Base-by-base conservation (phyloP, 2,329 filamentous ascomycete genomes). In the Xylariaceae sp. region DNA sequence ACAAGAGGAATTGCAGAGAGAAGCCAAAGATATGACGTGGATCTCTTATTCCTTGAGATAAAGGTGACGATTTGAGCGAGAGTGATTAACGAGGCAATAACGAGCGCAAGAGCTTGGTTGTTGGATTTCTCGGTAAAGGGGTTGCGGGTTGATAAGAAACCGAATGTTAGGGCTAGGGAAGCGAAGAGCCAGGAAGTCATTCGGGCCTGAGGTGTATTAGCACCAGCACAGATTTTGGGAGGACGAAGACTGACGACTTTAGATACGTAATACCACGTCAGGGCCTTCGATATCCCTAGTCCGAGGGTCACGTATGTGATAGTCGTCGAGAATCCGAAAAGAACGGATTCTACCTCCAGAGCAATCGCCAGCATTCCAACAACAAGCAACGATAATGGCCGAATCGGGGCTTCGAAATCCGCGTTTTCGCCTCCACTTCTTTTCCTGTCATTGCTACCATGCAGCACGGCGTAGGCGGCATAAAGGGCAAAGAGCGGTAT, bases 231-330 rank as follows among this genome's bases (percentile, higher is more conserved):
- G 16, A 4, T 12, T 38, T 13, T 5, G 9, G 2, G 12, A n/a
- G 7, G 36, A 42, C 31, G 18, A 6, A 5, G 1, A 58, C 67
- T 5, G 57, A 75, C 71, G 7, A 63, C 55, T 41, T 64, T 62
- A 3, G 68, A 63, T 0, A 57, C 59, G 28, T 68, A 73, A 48
- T 63, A 70, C 71, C 72, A 76, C 2, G 64, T 59, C 0, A 61
- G 50, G 0, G 67, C 65, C 18, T 74, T 75, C 0, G 56, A 42
- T 0, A 64, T 18, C 0, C 66, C 70, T 2, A 70, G 38, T 0
- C 56, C 13, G 1, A 71, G 6, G 0, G 57, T 56, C 1, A 56
- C 34, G 2, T 28, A 52, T 33, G 10, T 63, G 5, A 0, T 57
- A 40, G 3, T 48, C 55, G 4, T 48, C 53, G 0, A 60, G 59